Evolutionary conservation across 768 basidiomycete genomes (phyloP).

Genomic region (Russula ochroleuca): DNA sequence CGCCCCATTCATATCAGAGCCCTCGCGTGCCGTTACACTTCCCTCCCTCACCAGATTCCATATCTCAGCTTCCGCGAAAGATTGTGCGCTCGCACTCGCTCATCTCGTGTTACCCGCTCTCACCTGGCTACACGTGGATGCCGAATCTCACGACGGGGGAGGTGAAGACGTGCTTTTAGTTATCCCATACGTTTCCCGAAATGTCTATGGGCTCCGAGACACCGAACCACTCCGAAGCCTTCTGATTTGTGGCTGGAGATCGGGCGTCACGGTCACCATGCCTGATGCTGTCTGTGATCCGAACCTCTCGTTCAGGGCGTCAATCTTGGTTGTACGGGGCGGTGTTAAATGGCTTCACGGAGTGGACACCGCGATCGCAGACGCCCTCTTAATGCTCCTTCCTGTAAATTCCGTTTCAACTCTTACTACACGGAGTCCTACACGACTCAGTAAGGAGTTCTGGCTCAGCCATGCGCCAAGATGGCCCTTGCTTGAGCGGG

Average conservation of each 20-base stretch:
- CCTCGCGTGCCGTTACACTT: neutral
- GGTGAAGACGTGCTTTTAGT: neutral
- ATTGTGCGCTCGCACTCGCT: conserved; percentile 4
- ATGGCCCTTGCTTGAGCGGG: neutral
- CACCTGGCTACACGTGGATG: neutral
- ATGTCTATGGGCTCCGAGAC: conserved; percentile 1
- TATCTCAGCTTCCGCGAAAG: neutral
- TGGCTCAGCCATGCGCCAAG: neutral
- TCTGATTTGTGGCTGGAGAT: neutral
- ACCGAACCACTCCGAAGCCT: conserved; percentile 7
- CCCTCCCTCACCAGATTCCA: neutral
- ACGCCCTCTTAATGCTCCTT: neutral
- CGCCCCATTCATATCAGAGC: neutral
- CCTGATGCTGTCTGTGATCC: neutral
- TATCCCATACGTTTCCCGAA: neutral
- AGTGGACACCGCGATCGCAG: neutral
- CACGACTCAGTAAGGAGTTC: neutral
- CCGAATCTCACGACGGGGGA: neutral
- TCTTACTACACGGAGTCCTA: neutral
- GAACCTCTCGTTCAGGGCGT: too few species aligned
- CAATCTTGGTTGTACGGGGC: too few species aligned
- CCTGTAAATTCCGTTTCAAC: neutral
- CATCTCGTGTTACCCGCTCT: conserved; percentile 19
- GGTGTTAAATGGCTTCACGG: too few species aligned
- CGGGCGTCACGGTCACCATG: neutral